These are phyloP conservation scores for Cryphonectria japonica DNA, from an alignment of 2,329 filamentous ascomycete genomes.

Conservation along the genomic window DNA sequence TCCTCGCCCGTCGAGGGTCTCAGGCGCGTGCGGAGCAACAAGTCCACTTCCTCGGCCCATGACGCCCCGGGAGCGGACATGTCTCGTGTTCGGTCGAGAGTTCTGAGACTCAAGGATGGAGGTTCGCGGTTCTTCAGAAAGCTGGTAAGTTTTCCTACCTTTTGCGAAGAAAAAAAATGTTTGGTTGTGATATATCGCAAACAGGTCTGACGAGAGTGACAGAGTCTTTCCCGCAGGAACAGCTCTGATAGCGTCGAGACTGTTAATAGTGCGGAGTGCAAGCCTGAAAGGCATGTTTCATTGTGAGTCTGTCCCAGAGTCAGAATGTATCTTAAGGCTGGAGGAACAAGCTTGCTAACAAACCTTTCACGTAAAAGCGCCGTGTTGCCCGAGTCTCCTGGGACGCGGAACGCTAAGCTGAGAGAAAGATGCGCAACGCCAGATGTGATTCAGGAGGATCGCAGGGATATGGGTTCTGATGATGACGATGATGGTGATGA, in stretches of 20 bases:
- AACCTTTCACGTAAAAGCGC: background rate
- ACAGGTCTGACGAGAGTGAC: background rate
- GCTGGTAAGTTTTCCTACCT: background rate
- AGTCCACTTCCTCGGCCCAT: background rate
- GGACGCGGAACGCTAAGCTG: background rate
- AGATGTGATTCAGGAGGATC: background rate
- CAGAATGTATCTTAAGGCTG: background rate
- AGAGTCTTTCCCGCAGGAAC: background rate
- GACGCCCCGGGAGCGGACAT: background rate
- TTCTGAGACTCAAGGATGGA: background rate
- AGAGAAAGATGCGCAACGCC: background rate
- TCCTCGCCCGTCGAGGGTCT: background rate
- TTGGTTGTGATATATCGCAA: background rate
- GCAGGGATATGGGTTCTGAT: background rate
- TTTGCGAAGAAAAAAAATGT: background rate
- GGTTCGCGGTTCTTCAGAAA: background rate
- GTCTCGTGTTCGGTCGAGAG: background rate
- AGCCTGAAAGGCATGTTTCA: background rate
- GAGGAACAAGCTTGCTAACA: background rate
- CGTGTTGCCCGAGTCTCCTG: background rate
- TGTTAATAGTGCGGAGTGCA: background rate
- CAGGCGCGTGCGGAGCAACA: background rate
- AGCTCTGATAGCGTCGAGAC: constrained; percentile 2
- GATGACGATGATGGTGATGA: background rate
- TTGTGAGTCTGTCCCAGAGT: background rate